Evolutionary conservation across 371 early-diverging fungal genomes (phyloP).

Genomic region (Fennellomyces sp.): DNA sequence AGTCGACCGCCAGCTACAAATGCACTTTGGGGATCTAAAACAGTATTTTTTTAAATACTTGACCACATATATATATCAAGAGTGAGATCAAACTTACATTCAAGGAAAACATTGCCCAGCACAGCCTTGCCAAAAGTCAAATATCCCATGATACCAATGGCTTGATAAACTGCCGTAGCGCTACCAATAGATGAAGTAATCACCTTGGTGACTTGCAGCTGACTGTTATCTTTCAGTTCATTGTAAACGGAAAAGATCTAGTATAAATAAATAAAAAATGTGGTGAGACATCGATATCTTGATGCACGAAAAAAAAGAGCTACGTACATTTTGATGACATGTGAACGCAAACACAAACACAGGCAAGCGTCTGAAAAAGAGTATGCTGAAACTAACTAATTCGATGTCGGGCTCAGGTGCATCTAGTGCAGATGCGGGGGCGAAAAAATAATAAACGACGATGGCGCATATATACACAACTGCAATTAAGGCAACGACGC

Average conservation of each 20-base stretch:
- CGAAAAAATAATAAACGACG: slow-evolving; percentile 80
- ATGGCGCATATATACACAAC: slow-evolving; percentile 90
- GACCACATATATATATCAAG: not conserved
- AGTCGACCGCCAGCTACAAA: slow-evolving; percentile 87
- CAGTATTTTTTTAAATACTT: not conserved
- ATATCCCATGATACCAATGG: slow-evolving; percentile 93
- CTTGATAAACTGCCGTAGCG: slow-evolving; percentile 84
- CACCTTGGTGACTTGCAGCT: slow-evolving; percentile 63
- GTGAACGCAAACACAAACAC: slow-evolving; percentile 99
- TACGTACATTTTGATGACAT: slow-evolving; percentile 91
- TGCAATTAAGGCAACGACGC: slow-evolving; percentile 87
- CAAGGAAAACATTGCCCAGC: slow-evolving; percentile 87
- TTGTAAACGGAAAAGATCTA: slow-evolving; percentile 93
- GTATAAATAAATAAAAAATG: not conserved
- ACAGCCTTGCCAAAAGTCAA: slow-evolving; percentile 92
- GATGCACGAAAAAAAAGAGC: not conserved
- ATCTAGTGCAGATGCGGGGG: slow-evolving; percentile 51
- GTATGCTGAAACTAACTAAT: slow-evolving; percentile 56
- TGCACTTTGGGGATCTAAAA: slow-evolving; percentile 64
- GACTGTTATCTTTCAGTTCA: slow-evolving; percentile 85
- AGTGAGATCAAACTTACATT: slow-evolving; percentile 60
- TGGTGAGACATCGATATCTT: not conserved
- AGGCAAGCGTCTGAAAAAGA: slow-evolving; percentile 87
- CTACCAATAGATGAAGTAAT: slow-evolving; percentile 79
- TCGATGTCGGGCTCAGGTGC: slow-evolving; percentile 49